Conservation (phyloP, 805 yeast genomes). For the Starmera caribaea region DNA sequence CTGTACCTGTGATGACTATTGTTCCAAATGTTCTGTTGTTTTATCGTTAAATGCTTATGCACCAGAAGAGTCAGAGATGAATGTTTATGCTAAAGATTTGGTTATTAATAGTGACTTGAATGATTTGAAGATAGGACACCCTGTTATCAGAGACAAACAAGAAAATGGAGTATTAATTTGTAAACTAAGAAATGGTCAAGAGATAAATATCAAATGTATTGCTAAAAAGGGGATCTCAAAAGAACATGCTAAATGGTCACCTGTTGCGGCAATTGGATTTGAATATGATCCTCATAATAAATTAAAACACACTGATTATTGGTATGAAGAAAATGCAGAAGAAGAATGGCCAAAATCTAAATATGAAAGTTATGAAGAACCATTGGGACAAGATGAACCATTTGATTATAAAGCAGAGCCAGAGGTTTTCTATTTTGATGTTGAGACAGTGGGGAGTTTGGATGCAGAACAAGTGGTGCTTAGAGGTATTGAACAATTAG, state of each 20-base stretch:
- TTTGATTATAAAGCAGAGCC: conserved; percentile 85
- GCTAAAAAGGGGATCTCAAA: conserved; percentile 97
- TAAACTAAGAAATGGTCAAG: conserved; percentile 88
- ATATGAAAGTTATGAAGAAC: conserved; percentile 94
- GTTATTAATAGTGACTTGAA: conserved; percentile 30
- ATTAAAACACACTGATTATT: conserved; percentile 87
- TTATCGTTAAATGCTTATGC: conserved; percentile 82
- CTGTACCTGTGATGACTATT: conserved; percentile 96
- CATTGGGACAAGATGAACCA: conserved; percentile 77
- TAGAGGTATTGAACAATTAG: conserved; percentile 77
- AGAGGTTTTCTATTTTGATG: conserved; percentile 70
- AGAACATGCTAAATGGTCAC: conserved; percentile 99
- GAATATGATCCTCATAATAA: conserved; percentile 99
- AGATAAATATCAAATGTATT: conserved; percentile 77
- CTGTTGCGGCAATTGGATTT: conserved; percentile 90
- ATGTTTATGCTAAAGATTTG: conserved; percentile 81
- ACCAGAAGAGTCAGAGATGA: conserved; percentile 79
- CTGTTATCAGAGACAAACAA: conserved; percentile 71
- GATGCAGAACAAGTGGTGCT: conserved; percentile 84
- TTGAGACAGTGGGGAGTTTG: conserved; percentile 87
- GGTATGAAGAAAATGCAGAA: conserved; percentile 88
- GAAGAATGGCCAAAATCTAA: conserved; percentile 89
- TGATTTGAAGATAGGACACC: conserved; percentile 56
- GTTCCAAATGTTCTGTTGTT: conserved; percentile 90
- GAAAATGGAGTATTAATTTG: conserved; percentile 84